These are phyloP conservation scores for Cercospora sojina DNA, from an alignment of 2,329 filamentous ascomycete species.

Conservation along the genomic window DNA sequence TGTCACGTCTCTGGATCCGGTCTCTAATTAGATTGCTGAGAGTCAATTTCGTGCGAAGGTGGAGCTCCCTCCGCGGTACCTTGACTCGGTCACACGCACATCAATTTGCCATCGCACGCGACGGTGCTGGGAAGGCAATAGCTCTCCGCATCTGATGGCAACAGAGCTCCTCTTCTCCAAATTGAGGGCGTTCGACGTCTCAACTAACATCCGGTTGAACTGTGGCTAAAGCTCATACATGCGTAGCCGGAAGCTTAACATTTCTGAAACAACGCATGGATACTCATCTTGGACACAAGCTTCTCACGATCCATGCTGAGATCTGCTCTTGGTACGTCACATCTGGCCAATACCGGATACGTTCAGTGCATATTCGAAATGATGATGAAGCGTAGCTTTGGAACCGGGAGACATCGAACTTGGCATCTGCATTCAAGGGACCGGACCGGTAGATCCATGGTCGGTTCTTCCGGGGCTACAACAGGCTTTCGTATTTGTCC, in stretches of 20 bases:
- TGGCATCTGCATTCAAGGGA: not conserved
- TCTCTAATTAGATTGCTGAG: not conserved
- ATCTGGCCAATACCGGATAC: not conserved
- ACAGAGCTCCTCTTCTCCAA: not conserved
- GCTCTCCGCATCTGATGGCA: not conserved
- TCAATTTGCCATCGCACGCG: not conserved
- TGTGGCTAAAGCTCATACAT: not conserved
- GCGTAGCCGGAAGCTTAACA: not conserved
- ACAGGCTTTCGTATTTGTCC: slow-evolving; percentile 67
- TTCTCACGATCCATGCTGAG: not conserved
- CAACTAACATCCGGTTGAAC: not conserved
- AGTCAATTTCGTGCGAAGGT: not conserved
- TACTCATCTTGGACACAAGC: not conserved
- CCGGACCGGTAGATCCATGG: not conserved
- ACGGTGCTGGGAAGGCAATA: not conserved
- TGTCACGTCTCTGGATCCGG: not conserved
- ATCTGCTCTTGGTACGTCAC: not conserved
- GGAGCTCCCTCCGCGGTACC: not conserved
- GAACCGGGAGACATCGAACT: not conserved
- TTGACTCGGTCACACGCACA: not conserved
- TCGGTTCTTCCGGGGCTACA: slow-evolving; percentile 43
- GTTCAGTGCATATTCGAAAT: not conserved
- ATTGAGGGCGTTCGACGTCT: not conserved
- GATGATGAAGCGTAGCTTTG: not conserved
- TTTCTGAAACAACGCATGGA: not conserved